phyloP scores from a whole-genome alignment of 106 monocot genomes.

The Posidonia australis region DNA sequence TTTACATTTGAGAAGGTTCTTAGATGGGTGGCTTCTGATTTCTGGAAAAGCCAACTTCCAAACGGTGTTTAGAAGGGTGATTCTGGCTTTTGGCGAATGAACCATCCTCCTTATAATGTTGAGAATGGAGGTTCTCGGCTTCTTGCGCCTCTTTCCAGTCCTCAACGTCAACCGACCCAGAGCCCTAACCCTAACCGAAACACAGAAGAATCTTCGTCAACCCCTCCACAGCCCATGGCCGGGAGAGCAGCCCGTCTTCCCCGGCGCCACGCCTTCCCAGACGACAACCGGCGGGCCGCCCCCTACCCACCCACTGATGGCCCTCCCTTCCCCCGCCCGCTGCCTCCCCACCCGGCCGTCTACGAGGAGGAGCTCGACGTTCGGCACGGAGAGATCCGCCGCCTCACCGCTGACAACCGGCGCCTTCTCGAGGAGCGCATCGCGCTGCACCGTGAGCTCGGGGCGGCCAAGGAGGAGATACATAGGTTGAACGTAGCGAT shows the following conservation, averaged over 20 bases:
- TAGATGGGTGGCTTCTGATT: too few relatives aligned
- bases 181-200: slow-evolving; percentile 1
- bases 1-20: too few relatives aligned
- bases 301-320: background rate
- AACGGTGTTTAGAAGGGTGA: too few relatives aligned
- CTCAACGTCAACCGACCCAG: too few relatives aligned
- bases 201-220: background rate
- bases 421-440: slow-evolving; percentile 8
- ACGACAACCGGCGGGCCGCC: background rate
- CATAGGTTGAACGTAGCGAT: slow-evolving; percentile 11
- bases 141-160: too few relatives aligned
- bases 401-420: slow-evolving; percentile 8
- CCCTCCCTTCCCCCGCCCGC: slow-evolving; percentile 6
- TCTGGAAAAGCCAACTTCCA: too few relatives aligned
- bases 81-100: too few relatives aligned
- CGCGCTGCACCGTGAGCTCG: slow-evolving; percentile 10
- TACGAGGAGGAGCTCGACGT: slow-evolving; percentile 23
- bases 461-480: slow-evolving; percentile 15
- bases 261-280: slow-evolving; percentile 14
- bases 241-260: slow-evolving; percentile 11
- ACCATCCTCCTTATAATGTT: too few relatives aligned
- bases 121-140: too few relatives aligned
- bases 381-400: slow-evolving; percentile 7
- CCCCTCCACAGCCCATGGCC: background rate
- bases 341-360: slow-evolving; percentile 8